These are phyloP conservation scores for Eimeria maxima DNA, from an alignment of 169 alveolate genomes.

Conservation along the genomic window DNA sequence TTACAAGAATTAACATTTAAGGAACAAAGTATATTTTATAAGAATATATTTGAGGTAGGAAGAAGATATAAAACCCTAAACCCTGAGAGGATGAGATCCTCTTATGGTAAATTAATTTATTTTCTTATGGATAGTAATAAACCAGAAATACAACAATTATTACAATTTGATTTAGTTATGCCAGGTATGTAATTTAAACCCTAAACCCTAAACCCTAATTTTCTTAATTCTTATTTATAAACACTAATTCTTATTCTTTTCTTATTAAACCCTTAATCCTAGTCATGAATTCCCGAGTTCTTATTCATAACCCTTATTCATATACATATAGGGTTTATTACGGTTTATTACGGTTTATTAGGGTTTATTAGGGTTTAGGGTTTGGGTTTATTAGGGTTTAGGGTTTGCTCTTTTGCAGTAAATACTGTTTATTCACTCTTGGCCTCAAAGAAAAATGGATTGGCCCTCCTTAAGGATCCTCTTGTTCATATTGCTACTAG, in stretches of 20 bases:
- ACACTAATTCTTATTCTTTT: too few species aligned
- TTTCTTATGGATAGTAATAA: slow-evolving; percentile 94
- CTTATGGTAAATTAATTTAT: slow-evolving; percentile 94
- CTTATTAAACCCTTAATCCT: too few species aligned
- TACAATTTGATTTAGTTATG: slow-evolving; percentile 84
- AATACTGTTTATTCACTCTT: slow-evolving; percentile 92
- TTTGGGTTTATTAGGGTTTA: too few species aligned
- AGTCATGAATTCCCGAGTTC: too few species aligned
- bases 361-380: too few species aligned
- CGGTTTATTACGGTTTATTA: too few species aligned
- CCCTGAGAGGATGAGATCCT: slow-evolving; percentile 94
- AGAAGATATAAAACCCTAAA: slow-evolving; percentile 95
- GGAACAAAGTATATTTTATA: slow-evolving; percentile 90
- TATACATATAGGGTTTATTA: too few species aligned
- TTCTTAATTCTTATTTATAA: too few species aligned
- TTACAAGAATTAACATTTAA: slow-evolving; percentile 91
- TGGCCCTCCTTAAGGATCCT: slow-evolving; percentile 92
- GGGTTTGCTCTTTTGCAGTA: slow-evolving; percentile 87
- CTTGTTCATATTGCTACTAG: slow-evolving; percentile 91
- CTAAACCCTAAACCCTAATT: background rate
- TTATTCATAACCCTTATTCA: too few species aligned
- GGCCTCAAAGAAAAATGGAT: slow-evolving; percentile 90
- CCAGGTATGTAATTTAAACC: slow-evolving; percentile 63
- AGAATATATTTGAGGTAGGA: slow-evolving; percentile 94
- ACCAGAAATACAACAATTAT: slow-evolving; percentile 91